Evolutionary conservation across 2,329 filamentous ascomycete species (phyloP), one percentile per base, ranked within the genome.

Genomic region (Botrytis tulipae): DNA sequence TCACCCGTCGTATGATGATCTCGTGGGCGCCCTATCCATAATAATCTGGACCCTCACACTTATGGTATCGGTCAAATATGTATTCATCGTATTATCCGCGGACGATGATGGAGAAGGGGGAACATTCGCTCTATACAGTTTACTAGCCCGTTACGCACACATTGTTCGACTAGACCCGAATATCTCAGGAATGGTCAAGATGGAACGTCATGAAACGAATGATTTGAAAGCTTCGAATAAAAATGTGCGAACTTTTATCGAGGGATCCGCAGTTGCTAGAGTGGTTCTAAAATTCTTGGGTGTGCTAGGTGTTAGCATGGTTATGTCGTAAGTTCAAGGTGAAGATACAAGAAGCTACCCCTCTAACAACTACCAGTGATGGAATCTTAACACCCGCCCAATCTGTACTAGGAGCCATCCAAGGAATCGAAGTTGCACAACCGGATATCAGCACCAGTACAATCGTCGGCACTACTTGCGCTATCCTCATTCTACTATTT

Each of bases 31-130:
- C 0, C 82, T 92, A 2, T 92, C 90, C 5, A 86, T 93, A 61
- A 88, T 93, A 75, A 87, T 93, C 63, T 93, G 90, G 91, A 87
- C 89, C 0, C 82, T 93, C 48, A 91, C 89, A 37, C 82, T 92
- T 74, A 91, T 93, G 82, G 90, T 93, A 51, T 91, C 89, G 0
- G 77, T 91, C 73, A 93, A 93, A 82, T 93, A 93, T 78, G 84
- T 90, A 57, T 83, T 91, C 75, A 87, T 93, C 78, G 87, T 93
- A 54, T 82, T 93, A 8, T 84, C 83, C 48, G 91, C 91, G 70
- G 90, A 92, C 80, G 90, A 93, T 75, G 90, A 92, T 78, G 91
- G 91, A 62, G 90, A 93, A 78, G 91, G 91, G 42, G 91, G 91
- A 44, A 92, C 90, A 0, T 92, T 92, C 80, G 88, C 87, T 44